Conservation (phyloP, 129 eudicot species). For the Escallonia herrerae region DNA sequence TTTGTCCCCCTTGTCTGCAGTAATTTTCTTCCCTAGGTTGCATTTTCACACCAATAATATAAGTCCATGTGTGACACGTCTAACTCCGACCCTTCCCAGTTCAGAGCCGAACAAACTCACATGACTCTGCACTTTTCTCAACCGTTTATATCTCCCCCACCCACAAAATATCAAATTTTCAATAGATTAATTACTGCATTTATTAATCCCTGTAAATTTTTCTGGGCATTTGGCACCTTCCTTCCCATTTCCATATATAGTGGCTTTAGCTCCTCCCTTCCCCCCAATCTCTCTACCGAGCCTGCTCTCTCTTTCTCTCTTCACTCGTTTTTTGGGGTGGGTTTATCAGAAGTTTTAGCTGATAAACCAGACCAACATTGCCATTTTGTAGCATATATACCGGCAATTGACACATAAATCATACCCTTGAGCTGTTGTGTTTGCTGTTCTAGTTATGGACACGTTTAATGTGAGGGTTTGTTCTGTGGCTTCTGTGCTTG, state of each 20-base stretch:
- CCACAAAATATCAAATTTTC: slow-evolving; percentile 9
- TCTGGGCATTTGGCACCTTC: slow-evolving; percentile 47
- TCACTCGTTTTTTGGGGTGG: slow-evolving; percentile 14
- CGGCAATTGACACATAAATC: slow-evolving; percentile 13
- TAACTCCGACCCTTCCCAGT: slow-evolving; percentile 40
- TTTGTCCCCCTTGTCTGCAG: slow-evolving; percentile 37
- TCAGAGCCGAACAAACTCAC: slow-evolving; percentile 48
- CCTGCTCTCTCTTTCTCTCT: slow-evolving; percentile 21
- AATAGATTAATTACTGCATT: slow-evolving; percentile 33
- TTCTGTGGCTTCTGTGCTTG: slow-evolving; percentile 48
- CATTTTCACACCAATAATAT: slow-evolving; percentile 2
- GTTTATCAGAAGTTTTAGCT: slow-evolving; percentile 45
- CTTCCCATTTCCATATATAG: slow-evolving; percentile 56
- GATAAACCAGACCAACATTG: slow-evolving; percentile 50
- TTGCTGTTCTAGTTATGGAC: slow-evolving; percentile 25
- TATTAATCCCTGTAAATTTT: slow-evolving; percentile 38
- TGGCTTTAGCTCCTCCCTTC: slow-evolving; percentile 36
- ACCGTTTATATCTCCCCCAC: slow-evolving; percentile 10
- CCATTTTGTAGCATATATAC: slow-evolving; percentile 1
- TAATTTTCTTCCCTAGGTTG: slow-evolving; percentile 20
- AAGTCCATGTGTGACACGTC: background rate
- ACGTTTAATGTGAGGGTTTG: slow-evolving; percentile 24
- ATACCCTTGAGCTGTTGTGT: background rate
- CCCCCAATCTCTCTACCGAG: slow-evolving; percentile 17
- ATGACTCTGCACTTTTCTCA: slow-evolving; percentile 38